phyloP scores from a whole-genome alignment of 2,329 filamentous ascomycete species.

The Sarocladium oryzae region DNA sequence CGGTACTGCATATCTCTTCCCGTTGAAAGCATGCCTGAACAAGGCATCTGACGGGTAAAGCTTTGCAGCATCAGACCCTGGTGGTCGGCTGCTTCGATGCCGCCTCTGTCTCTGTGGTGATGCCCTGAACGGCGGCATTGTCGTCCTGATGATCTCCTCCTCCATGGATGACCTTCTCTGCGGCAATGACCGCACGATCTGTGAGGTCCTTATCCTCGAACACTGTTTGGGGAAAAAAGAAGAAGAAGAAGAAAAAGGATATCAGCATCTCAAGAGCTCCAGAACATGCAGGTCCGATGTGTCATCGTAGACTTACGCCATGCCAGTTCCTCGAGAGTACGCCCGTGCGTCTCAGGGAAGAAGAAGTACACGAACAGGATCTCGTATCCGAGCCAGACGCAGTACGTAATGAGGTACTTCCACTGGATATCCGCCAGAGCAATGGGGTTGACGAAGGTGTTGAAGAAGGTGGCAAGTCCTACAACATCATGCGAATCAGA shows the following conservation, averaged over 20 bases:
- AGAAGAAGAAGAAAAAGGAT: too few relatives aligned
- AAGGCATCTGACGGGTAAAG: too few relatives aligned
- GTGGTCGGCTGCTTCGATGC: not conserved
- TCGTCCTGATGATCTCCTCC: not conserved
- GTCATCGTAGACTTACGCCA: conserved; percentile 13
- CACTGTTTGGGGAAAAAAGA: conserved; percentile 13
- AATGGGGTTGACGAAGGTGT: conserved; percentile 18
- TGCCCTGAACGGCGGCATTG: not conserved
- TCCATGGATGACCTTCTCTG: conserved; percentile 22
- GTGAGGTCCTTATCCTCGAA: conserved; percentile 25
- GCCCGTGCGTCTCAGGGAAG: conserved; percentile 71
- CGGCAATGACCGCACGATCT: conserved; percentile 20
- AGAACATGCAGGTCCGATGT: too few relatives aligned
- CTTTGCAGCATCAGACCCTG: not conserved
- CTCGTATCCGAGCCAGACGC: conserved; percentile 18
- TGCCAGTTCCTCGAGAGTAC: conserved; percentile 59
- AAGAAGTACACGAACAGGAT: conserved; percentile 60
- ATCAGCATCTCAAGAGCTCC: too few relatives aligned
- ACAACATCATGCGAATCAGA: too few relatives aligned
- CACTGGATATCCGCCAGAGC: conserved; percentile 14
- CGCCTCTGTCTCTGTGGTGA: not conserved
- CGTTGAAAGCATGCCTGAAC: too few relatives aligned
- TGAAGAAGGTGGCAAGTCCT: conserved; percentile 14
- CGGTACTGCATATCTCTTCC: too few relatives aligned
- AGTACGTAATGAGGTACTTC: conserved; percentile 16